Evolutionary conservation across 108 stramenopile genomes (phyloP).

Genomic region (Fragilariopsis cylindrus): DNA sequence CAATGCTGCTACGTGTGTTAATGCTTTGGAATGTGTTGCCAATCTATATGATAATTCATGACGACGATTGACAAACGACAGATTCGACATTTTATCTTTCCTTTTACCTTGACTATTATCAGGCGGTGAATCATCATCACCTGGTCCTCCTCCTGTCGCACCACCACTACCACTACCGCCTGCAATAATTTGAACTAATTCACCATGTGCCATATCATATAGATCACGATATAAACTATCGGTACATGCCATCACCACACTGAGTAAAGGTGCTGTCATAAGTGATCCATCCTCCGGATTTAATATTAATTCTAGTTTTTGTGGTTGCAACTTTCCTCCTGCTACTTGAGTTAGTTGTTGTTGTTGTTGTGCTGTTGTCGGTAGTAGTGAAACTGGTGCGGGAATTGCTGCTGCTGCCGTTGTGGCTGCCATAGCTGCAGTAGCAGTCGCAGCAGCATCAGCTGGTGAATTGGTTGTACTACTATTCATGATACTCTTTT

Average conservation of each 20-base stretch:
- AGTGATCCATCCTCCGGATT: constrained; percentile 76
- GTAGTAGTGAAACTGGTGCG: too few species aligned
- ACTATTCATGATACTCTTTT: too few species aligned
- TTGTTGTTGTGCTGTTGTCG: not conserved
- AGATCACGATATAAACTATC: constrained; percentile 79
- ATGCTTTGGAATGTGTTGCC: constrained; percentile 55
- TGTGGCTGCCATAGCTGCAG: too few species aligned
- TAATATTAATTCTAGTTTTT: constrained; percentile 49
- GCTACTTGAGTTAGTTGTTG: not conserved
- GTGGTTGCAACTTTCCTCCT: constrained; percentile 13
- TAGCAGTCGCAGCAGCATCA: too few species aligned
- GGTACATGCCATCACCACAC: constrained; percentile 75
- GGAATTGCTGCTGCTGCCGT: too few species aligned
- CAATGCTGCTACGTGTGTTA: constrained; percentile 72
- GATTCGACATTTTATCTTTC: constrained; percentile 69
- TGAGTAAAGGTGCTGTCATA: constrained; percentile 68
- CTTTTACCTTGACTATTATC: constrained; percentile 6
- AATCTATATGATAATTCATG: constrained; percentile 79
- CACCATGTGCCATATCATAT: constrained; percentile 75
- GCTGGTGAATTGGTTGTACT: too few species aligned
- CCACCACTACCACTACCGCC: constrained; percentile 11
- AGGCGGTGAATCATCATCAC: constrained; percentile 1
- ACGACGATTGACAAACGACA: constrained; percentile 83
- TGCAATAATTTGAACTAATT: constrained; percentile 53
- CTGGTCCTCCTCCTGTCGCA: constrained; percentile 10